These are phyloP conservation scores for Plantago ovata DNA, from an alignment of 257 asterid species.

Conservation along the genomic window DNA sequence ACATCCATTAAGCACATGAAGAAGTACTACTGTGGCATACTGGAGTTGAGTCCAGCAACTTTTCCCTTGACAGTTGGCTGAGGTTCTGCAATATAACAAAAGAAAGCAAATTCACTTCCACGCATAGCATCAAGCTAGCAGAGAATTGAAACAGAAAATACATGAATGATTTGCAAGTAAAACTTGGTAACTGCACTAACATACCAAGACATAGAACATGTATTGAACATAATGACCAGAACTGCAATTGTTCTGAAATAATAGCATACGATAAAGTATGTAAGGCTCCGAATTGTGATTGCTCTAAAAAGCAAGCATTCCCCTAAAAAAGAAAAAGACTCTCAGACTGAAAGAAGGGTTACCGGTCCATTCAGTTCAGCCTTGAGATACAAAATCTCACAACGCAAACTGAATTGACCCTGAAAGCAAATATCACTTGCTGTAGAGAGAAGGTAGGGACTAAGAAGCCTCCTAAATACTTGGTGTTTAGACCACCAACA, in stretches of 20 bases:
- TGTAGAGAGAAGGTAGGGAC: not conserved
- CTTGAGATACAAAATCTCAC: too few relatives aligned
- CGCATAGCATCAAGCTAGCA: conserved; percentile 5
- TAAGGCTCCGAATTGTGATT: too few relatives aligned
- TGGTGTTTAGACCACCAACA: not conserved
- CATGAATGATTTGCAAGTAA: not conserved
- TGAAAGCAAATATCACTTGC: conserved; percentile 1
- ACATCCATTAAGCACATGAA: not conserved
- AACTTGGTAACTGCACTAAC: not conserved
- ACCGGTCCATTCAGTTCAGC: too few relatives aligned
- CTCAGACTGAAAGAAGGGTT: too few relatives aligned
- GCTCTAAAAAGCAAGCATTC: too few relatives aligned
- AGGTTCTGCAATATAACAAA: conserved; percentile 35
- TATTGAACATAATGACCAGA: too few relatives aligned
- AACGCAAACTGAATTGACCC: not conserved
- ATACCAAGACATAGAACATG: too few relatives aligned
- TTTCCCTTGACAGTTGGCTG: conserved; percentile 43
- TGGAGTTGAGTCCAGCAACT: conserved; percentile 25
- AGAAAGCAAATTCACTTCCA: conserved; percentile 1
- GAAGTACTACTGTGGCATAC: conserved; percentile 24
- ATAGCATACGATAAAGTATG: too few relatives aligned
- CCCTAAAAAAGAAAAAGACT: too few relatives aligned
- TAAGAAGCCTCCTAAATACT: not conserved
- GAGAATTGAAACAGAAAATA: not conserved
- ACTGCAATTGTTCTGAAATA: too few relatives aligned